Evolutionary conservation across 306 rosid species (phyloP).

Genomic region (Rosa chinensis): DNA sequence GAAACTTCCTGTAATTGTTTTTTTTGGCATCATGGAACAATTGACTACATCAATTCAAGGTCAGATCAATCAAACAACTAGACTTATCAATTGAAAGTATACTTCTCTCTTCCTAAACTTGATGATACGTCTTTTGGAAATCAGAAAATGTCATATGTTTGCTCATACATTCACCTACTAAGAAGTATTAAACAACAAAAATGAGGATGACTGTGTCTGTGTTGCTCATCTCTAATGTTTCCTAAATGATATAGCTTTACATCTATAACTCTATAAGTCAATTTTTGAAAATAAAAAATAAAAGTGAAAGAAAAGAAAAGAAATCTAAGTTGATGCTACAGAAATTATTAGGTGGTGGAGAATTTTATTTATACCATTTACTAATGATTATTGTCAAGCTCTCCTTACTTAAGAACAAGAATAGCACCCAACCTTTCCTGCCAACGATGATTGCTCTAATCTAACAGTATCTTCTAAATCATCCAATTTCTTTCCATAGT

Average conservation of each 20-base stretch:
- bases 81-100: background rate
- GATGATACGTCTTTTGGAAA: background rate
- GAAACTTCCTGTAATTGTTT: slow-evolving; percentile 54
- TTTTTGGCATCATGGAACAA: slow-evolving; percentile 18
- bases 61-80: slow-evolving; percentile 20
- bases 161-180: background rate
- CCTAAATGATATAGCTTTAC: background rate
- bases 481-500: slow-evolving; percentile 60
- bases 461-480: slow-evolving; percentile 63
- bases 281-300: background rate
- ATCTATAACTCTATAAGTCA: background rate
- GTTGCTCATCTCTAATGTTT: slow-evolving; percentile 6
- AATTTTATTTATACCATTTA: background rate
- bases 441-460: slow-evolving; percentile 58
- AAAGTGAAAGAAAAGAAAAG: background rate
- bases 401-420: background rate
- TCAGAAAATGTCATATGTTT: background rate
- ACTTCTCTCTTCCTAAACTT: background rate
- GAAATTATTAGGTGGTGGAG: background rate
- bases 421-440: slow-evolving; percentile 51
- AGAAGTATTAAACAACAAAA: background rate
- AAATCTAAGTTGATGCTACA: background rate
- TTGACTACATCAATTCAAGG: slow-evolving; percentile 18
- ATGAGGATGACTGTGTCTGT: background rate
- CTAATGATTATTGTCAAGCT: background rate